phyloP scores from a whole-genome alignment of 768 basidiomycete genomes.

The Tulasnella sp. region DNA sequence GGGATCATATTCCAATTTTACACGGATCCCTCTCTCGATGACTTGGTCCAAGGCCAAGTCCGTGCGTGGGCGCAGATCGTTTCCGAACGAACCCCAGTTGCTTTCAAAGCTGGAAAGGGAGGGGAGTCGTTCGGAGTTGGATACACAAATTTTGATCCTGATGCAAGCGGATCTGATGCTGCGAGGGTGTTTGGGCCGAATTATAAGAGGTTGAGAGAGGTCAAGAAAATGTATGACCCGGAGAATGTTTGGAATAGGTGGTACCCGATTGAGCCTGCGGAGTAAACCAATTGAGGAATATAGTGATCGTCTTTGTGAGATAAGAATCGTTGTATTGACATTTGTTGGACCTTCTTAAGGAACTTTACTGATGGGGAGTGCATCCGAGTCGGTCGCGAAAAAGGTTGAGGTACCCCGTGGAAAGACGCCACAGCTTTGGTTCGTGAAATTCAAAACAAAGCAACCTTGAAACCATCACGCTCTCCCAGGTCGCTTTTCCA shows the following conservation, averaged over 20 bases:
- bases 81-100: neutral
- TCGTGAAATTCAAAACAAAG: too few species aligned
- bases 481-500: too few species aligned
- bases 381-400: too few species aligned
- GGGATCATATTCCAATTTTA: neutral
- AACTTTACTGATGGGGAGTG: too few species aligned
- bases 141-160: neutral
- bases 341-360: too few species aligned
- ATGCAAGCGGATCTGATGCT: neutral
- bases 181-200: constrained; percentile 10
- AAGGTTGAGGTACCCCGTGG: too few species aligned
- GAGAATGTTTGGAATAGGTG: constrained; percentile 22
- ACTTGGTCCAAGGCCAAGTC: neutral
- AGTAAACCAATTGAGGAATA: neutral
- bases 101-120: neutral
- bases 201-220: constrained; percentile 1
- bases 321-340: neutral
- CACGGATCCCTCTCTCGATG: neutral
- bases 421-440: too few species aligned
- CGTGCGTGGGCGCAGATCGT: neutral
- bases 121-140: neutral
- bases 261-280: constrained; percentile 21
- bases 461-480: too few species aligned
- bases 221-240: constrained; percentile 22
- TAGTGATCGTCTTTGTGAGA: neutral